These are phyloP conservation scores for Boechera retrofracta DNA, from an alignment of 345 rosid genomes.

Conservation along the genomic window DNA sequence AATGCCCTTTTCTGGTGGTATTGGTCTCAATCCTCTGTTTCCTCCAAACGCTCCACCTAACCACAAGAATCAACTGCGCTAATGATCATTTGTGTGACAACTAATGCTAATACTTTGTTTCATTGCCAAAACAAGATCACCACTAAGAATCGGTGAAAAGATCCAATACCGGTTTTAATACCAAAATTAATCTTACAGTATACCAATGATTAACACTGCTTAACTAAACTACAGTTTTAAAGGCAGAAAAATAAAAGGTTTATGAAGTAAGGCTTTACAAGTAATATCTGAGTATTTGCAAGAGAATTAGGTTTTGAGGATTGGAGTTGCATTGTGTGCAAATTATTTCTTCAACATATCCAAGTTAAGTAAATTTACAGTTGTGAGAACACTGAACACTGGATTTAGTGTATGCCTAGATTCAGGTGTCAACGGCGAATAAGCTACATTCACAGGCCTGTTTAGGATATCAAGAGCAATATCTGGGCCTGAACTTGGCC, in stretches of 20 bases:
- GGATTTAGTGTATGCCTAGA: background rate
- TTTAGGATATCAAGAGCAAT: too few species aligned
- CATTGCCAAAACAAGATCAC: background rate
- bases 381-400: background rate
- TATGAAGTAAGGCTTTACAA: too few species aligned
- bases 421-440: background rate
- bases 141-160: background rate
- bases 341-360: background rate
- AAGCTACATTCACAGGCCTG: too few species aligned
- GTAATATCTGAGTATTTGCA: background rate
- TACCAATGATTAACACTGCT: too few species aligned
- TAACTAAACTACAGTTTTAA: too few species aligned
- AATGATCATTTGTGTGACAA: too few species aligned
- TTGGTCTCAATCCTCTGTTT: slow-evolving; percentile 17
- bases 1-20: slow-evolving; percentile 11
- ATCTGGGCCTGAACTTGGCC: background rate
- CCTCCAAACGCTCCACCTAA: slow-evolving; percentile 9
- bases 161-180: background rate
- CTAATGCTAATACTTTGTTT: background rate
- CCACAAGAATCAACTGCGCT: background rate
- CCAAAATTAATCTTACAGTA: too few species aligned
- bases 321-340: background rate
- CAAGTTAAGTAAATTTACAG: background rate
- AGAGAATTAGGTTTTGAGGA: background rate
- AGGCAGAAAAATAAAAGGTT: too few species aligned